Conservation (phyloP, 106 monocot species). For the Acorus gramineus region DNA sequence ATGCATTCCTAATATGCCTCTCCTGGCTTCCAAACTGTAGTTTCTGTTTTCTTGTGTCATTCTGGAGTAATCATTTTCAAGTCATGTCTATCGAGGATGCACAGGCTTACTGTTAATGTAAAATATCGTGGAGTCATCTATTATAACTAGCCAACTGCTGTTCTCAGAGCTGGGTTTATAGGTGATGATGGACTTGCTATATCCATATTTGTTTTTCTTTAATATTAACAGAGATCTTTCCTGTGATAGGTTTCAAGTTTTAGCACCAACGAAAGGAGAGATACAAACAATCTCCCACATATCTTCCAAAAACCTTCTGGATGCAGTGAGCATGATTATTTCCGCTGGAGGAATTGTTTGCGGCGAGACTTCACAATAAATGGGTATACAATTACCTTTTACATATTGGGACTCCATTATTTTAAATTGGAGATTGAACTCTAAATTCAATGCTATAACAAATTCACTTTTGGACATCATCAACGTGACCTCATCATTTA, state of each 20-base stretch:
- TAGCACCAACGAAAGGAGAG: conserved; percentile 44
- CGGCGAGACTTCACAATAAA: conserved; percentile 85
- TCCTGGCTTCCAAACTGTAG: too few relatives aligned
- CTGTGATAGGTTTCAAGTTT: conserved; percentile 87
- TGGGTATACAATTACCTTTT: conserved; percentile 33
- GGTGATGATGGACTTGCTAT: not conserved
- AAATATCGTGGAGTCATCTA: too few relatives aligned
- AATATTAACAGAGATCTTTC: conserved; percentile 2
- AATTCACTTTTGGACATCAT: too few relatives aligned
- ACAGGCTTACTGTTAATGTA: too few relatives aligned
- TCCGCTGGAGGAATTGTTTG: conserved; percentile 86
- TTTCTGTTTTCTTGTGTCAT: too few relatives aligned
- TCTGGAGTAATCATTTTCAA: too few relatives aligned
- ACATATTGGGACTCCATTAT: not conserved
- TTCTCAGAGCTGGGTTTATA: too few relatives aligned
- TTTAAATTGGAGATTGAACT: not conserved
- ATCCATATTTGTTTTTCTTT: not conserved
- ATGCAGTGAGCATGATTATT: conserved; percentile 55
- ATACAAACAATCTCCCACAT: conserved; percentile 19
- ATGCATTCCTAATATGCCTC: too few relatives aligned
- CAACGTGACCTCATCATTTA: too few relatives aligned
- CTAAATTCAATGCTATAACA: not conserved
- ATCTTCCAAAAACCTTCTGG: conserved; percentile 23
- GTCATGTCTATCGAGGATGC: too few relatives aligned
- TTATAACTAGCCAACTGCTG: too few relatives aligned